Percentiles rank a stretch among this genome's conserved stretches.
These are phyloP conservation scores for Diversispora eburnea DNA, from an alignment of 192 early-diverging fungal species.

Conservation along the genomic window DNA sequence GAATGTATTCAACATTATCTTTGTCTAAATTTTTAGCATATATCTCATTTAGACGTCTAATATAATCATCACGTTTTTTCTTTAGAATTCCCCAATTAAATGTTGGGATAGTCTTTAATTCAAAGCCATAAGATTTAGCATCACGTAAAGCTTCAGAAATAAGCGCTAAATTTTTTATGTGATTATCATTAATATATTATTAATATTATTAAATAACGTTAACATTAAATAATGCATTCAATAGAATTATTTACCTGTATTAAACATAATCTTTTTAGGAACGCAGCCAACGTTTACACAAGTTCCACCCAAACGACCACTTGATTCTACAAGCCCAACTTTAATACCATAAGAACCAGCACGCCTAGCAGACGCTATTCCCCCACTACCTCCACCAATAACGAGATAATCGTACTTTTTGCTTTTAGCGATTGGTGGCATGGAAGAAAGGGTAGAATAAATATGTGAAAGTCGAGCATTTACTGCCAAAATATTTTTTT, in stretches of 20 bases:
- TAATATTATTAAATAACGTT: background rate
- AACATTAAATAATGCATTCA: conserved; percentile 7
- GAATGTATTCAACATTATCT: conserved; percentile 79
- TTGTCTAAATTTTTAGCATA: conserved; percentile 88
- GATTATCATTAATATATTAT: background rate
- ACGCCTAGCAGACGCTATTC: conserved; percentile 88
- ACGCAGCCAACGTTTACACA: conserved; percentile 96
- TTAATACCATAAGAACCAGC: conserved; percentile 89
- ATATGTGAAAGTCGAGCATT: background rate
- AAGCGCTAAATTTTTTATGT: conserved; percentile 46
- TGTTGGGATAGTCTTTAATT: conserved; percentile 43
- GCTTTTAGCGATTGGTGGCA: conserved; percentile 3
- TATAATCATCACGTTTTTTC: conserved; percentile 92
- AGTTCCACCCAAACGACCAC: conserved; percentile 75
- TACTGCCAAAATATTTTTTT: background rate
- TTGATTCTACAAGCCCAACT: conserved; percentile 83
- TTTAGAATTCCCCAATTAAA: conserved; percentile 86
- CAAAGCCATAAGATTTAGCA: conserved; percentile 89
- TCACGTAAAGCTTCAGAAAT: conserved; percentile 86
- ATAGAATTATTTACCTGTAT: conserved; percentile 58
- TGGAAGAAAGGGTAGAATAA: conserved; percentile 6
- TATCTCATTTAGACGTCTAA: conserved; percentile 94
- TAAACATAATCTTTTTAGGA: conserved; percentile 95
- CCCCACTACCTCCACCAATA: conserved; percentile 86
- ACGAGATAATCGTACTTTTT: conserved; percentile 85